These are phyloP conservation scores for Agaricus sinodeliciosus DNA, from an alignment of 768 basidiomycete genomes.

Conservation along the genomic window DNA sequence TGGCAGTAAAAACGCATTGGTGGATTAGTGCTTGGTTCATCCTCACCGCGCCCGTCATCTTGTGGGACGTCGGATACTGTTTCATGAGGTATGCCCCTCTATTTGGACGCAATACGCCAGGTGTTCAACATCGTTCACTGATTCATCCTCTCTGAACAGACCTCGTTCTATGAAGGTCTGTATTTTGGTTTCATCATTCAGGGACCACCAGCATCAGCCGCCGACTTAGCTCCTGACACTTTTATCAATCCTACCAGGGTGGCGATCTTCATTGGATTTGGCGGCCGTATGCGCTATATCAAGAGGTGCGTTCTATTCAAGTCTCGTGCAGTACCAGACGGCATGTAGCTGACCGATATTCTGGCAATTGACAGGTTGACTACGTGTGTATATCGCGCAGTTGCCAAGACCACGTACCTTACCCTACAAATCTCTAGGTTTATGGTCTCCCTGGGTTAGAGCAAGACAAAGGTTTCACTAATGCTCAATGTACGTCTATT, in stretches of 20 bases:
- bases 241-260: conserved; percentile 31
- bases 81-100: conserved; percentile 56
- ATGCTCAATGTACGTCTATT: conserved; percentile 62
- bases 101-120: not conserved
- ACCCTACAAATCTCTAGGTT: conserved; percentile 32
- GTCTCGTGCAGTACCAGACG: not conserved
- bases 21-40: conserved; percentile 70
- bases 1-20: conserved; percentile 45
- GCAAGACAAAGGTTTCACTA: conserved; percentile 71
- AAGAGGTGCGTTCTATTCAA: conserved; percentile 37
- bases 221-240: not conserved
- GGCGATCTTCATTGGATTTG: conserved; percentile 93
- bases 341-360: not conserved
- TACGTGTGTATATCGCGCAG: conserved; percentile 19
- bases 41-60: conserved; percentile 52
- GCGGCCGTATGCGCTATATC: conserved; percentile 76
- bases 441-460: conserved; percentile 69
- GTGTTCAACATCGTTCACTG: not conserved
- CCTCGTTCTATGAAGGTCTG: conserved; percentile 71
- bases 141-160: conserved; percentile 26
- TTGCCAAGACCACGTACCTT: not conserved
- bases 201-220: not conserved
- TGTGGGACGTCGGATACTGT: conserved; percentile 82
- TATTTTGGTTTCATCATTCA: not conserved
- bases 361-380: conserved; percentile 23